Evolutionary conservation across 257 asterid species (phyloP).

Genomic region (Solanum corneliomulleri): DNA sequence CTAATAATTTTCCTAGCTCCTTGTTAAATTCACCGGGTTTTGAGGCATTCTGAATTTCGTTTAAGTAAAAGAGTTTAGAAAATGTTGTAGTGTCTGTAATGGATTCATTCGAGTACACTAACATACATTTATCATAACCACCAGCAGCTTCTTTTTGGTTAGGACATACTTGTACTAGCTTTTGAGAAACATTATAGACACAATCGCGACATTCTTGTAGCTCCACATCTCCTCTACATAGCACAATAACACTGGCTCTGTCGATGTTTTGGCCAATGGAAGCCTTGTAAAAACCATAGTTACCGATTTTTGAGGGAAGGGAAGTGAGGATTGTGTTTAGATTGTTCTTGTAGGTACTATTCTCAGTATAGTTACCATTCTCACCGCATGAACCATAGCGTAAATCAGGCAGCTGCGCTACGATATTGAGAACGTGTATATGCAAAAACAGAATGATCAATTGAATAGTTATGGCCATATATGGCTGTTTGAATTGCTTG

Average conservation of each 20-base stretch:
- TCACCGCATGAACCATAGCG: neutral
- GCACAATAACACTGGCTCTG: conserved; percentile 4
- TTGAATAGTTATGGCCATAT: neutral
- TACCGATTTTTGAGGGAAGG: neutral
- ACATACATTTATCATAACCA: conserved; percentile 7
- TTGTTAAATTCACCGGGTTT: neutral
- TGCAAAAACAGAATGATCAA: neutral
- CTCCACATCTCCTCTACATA: conserved; percentile 24
- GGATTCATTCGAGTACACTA: conserved; percentile 8
- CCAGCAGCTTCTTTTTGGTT: neutral
- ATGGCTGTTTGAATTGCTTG: neutral
- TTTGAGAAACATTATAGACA: neutral
- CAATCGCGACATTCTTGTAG: conserved; percentile 9
- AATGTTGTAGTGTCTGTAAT: neutral
- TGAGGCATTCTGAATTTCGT: neutral
- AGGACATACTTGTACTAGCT: neutral
- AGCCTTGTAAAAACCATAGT: conserved; percentile 13
- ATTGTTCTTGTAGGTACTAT: neutral
- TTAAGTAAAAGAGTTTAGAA: no score
- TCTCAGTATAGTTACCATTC: neutral
- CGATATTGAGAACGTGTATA: neutral
- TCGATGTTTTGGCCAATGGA: neutral
- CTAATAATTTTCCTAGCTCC: neutral
- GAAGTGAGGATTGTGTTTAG: neutral
- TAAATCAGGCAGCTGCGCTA: neutral